Conservation (phyloP, 148 eudicot genomes). For the Camellia sinensis region DNA sequence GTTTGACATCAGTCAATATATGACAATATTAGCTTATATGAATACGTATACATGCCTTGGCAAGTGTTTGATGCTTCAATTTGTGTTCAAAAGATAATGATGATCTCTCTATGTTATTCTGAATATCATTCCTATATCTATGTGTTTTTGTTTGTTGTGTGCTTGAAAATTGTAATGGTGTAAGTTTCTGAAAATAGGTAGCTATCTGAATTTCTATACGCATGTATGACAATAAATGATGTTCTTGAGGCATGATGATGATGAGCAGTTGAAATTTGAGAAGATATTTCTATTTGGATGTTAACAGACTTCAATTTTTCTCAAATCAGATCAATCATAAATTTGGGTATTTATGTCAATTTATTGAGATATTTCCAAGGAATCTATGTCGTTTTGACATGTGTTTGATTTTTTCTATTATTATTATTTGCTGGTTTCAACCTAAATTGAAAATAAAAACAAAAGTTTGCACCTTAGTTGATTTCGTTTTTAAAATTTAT, state of each 20-base stretch:
- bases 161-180: background rate
- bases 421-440: background rate
- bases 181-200: background rate
- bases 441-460: background rate
- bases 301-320: background rate
- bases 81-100: background rate
- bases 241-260: background rate
- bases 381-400: background rate
- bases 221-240: slow-evolving; percentile 4
- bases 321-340: background rate
- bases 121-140: background rate
- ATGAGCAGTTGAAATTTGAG: background rate
- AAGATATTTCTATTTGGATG: slow-evolving; percentile 2
- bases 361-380: background rate
- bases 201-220: background rate
- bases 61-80: background rate
- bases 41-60: background rate
- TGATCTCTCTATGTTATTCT: background rate
- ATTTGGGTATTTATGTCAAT: background rate
- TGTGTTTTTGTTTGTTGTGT: background rate
- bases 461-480: too few relatives aligned
- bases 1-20: too few relatives aligned
- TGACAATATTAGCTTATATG: too few relatives aligned
- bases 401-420: too few relatives aligned
- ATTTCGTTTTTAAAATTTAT: too few relatives aligned